A percentile compares a stretch with the other conserved stretches of the same genome.
phyloP scores from a whole-genome alignment of 768 basidiomycete species.

The Brasilioporus rufonigricans region DNA sequence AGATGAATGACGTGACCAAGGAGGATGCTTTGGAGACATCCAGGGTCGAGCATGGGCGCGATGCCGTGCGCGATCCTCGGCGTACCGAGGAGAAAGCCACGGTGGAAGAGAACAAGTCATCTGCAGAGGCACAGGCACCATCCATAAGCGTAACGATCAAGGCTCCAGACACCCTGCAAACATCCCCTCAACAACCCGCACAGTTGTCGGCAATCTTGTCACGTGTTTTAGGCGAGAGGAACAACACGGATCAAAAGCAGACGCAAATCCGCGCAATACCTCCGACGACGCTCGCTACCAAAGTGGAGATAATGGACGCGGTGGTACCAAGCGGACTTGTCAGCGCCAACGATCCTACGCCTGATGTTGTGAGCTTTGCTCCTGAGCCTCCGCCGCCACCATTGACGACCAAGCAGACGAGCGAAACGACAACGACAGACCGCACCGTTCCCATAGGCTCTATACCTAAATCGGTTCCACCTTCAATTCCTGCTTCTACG shows the following conservation, averaged over 20 bases:
- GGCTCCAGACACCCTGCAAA: not conserved
- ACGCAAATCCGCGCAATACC: constrained; percentile 4
- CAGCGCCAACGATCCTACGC: constrained; percentile 15
- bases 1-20: constrained; percentile 7
- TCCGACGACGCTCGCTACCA: constrained; percentile 17
- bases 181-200: not conserved
- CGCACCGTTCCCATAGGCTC: not conserved
- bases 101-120: not conserved
- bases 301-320: constrained; percentile 26
- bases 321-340: constrained; percentile 19
- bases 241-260: constrained; percentile 9
- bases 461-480: not conserved
- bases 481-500: constrained; percentile 7
- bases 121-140: not conserved
- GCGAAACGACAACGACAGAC: constrained; percentile 11
- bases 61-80: not conserved
- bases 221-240: not conserved
- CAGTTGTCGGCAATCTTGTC: not conserved
- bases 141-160: not conserved
- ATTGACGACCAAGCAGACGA: constrained; percentile 25
- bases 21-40: not conserved
- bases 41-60: not conserved
- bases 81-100: not conserved
- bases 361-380: constrained; percentile 26
- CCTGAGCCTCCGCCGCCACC: constrained; percentile 33